phyloP scores from a whole-genome alignment of 2,329 filamentous ascomycete genomes.

The Botryosphaeria dothidea region DNA sequence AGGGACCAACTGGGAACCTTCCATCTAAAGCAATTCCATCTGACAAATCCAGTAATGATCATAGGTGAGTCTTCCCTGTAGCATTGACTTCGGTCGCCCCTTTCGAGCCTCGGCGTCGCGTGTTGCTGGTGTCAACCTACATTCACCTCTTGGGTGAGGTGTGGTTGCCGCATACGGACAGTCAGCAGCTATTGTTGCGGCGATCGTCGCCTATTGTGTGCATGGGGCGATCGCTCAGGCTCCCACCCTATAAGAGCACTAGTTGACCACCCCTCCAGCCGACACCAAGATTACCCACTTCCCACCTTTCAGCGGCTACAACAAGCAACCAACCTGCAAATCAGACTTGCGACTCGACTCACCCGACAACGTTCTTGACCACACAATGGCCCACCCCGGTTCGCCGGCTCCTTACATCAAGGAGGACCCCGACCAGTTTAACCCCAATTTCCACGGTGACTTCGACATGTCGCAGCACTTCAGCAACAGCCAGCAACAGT shows the following conservation, averaged over 20 bases:
- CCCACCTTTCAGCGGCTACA: conserved; percentile 42
- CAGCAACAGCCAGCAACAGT: conserved; percentile 43
- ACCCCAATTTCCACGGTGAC: conserved; percentile 50
- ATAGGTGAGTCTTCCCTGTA: conserved; percentile 8
- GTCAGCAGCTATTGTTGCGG: conserved; percentile 10
- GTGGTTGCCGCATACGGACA: conserved; percentile 1
- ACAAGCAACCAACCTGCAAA: conserved; percentile 35
- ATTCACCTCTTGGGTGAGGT: neutral
- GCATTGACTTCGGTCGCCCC: neutral
- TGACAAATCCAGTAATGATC: conserved; percentile 17
- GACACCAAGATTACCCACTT: conserved; percentile 43
- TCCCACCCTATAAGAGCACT: conserved; percentile 14
- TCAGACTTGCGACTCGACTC: conserved; percentile 40
- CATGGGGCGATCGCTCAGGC: neutral
- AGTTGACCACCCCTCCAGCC: conserved; percentile 34
- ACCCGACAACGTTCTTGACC: conserved; percentile 43
- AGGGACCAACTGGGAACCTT: conserved; percentile 10
- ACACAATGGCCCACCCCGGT: conserved; percentile 56
- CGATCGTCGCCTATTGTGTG: conserved; percentile 12
- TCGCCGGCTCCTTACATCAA: conserved; percentile 65
- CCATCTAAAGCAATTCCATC: neutral
- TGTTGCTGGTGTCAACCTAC: neutral
- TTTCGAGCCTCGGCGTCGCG: neutral
- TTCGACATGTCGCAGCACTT: conserved; percentile 55
- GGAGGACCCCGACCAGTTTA: conserved; percentile 64